Evolutionary conservation across 495 filamentous ascomycete species (phyloP).

Genomic region (Letharia lupina): DNA sequence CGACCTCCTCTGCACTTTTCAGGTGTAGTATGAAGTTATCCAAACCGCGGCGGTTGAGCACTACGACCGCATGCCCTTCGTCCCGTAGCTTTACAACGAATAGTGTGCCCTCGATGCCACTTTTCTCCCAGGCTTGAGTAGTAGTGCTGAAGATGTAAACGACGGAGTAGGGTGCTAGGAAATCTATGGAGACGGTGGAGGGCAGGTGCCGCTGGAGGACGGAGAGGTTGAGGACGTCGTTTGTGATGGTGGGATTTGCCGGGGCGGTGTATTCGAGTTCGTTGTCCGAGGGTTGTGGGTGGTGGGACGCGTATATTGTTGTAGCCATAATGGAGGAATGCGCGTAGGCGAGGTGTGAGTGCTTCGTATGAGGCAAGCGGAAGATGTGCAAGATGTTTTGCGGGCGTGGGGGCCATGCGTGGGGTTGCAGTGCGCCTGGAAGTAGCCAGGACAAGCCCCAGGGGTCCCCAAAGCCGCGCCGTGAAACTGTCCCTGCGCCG

Average conservation of each 20-base stretch:
- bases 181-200: constrained; percentile 54
- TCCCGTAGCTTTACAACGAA: constrained; percentile 57
- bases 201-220: constrained; percentile 72
- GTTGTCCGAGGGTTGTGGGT: neutral
- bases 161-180: constrained; percentile 68
- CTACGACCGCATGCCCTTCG: constrained; percentile 50
- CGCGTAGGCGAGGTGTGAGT: neutral
- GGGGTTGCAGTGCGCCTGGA: neutral
- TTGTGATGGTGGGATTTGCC: constrained; percentile 42
- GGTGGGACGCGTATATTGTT: neutral
- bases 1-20: constrained; percentile 36
- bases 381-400: neutral
- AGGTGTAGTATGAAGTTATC: constrained; percentile 42
- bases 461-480: neutral
- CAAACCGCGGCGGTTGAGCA: constrained; percentile 53
- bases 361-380: no score
- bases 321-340: neutral
- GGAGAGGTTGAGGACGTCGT: constrained; percentile 71
- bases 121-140: constrained; percentile 64
- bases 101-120: constrained; percentile 66
- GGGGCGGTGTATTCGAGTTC: neutral
- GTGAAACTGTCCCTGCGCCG: neutral
- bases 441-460: neutral
- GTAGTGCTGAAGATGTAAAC: constrained; percentile 64
- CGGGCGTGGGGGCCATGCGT: neutral